Percentiles rank a stretch among this genome's conserved stretches.
Evolutionary conservation across 176 grass and related monocot species (phyloP).

Genomic region (Bolboschoenus planiculmis): DNA sequence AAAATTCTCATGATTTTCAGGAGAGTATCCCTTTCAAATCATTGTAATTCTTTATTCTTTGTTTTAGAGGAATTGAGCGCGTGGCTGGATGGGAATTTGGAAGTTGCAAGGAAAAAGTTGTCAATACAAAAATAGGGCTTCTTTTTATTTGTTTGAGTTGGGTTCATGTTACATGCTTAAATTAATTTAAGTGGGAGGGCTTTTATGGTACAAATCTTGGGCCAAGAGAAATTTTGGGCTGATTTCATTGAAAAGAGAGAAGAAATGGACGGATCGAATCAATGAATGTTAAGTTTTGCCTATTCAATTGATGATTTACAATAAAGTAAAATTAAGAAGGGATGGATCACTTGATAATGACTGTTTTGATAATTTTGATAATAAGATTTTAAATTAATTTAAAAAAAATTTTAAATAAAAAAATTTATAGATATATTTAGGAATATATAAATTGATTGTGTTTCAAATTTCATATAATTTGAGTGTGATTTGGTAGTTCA

Average conservation of each 20-base stretch:
- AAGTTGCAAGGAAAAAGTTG: not conserved
- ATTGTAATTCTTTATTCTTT: not conserved
- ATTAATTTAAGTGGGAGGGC: not conserved
- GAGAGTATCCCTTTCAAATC: not conserved
- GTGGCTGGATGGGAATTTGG: not conserved
- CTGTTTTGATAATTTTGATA: too few relatives aligned
- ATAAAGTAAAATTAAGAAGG: too few relatives aligned
- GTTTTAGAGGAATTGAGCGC: not conserved
- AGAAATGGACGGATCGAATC: not conserved
- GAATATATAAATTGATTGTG: too few relatives aligned
- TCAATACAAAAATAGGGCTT: not conserved
- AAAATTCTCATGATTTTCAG: not conserved
- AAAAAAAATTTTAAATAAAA: too few relatives aligned
- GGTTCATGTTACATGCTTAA: not conserved
- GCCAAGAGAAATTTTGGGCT: not conserved
- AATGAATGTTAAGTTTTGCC: not conserved
- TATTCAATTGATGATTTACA: too few relatives aligned
- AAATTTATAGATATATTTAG: too few relatives aligned
- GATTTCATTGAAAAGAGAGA: not conserved
- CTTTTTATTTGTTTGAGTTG: not conserved
- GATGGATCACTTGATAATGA: too few relatives aligned
- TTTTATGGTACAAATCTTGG: not conserved
- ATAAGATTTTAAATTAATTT: too few relatives aligned
- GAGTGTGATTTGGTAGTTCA: too few relatives aligned
- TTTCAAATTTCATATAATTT: too few relatives aligned